phyloP scores from a whole-genome alignment of 2,329 filamentous ascomycete species.

The Phialophora macrospora region DNA sequence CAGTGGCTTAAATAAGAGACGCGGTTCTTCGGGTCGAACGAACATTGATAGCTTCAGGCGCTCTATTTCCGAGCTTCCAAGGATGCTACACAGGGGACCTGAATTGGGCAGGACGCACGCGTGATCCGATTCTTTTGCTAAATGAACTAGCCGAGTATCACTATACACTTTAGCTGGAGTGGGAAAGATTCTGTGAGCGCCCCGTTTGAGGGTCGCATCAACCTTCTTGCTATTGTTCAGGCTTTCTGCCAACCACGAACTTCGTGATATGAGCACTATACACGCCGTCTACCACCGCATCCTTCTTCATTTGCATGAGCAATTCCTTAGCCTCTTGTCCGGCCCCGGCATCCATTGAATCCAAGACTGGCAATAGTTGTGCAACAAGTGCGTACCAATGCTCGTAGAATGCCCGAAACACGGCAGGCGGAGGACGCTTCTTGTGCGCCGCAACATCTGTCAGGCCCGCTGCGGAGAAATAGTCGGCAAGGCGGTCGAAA shows the following conservation, averaged over 20 bases:
- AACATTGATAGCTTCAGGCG: conserved; percentile 1
- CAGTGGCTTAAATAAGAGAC: neutral
- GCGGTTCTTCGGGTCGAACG: neutral
- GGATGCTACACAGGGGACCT: neutral
- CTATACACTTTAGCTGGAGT: neutral
- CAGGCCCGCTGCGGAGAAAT: conserved; percentile 18
- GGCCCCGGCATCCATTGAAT: conserved; percentile 15
- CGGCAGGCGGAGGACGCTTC: conserved; percentile 16
- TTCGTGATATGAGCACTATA: conserved; percentile 26
- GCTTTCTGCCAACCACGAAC: conserved; percentile 16
- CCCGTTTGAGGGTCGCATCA: neutral
- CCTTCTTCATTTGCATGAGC: conserved; percentile 20
- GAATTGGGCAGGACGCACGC: neutral
- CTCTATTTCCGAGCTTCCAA: neutral
- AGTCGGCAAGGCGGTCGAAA: conserved; percentile 16
- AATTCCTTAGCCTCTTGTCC: conserved; percentile 16
- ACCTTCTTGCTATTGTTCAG: neutral
- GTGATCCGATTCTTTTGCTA: too few relatives aligned
- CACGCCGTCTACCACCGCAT: conserved; percentile 14
- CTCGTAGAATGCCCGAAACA: conserved; percentile 23
- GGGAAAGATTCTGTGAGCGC: neutral
- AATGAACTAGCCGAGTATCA: neutral
- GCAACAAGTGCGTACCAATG: conserved; percentile 24
- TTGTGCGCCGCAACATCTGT: conserved; percentile 11
- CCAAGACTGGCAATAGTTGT: conserved; percentile 17